Evolutionary conservation across 108 stramenopile species (phyloP), one percentile per base, ranked within the genome.

Genomic region (Cyclostephanos tholiformis): DNA sequence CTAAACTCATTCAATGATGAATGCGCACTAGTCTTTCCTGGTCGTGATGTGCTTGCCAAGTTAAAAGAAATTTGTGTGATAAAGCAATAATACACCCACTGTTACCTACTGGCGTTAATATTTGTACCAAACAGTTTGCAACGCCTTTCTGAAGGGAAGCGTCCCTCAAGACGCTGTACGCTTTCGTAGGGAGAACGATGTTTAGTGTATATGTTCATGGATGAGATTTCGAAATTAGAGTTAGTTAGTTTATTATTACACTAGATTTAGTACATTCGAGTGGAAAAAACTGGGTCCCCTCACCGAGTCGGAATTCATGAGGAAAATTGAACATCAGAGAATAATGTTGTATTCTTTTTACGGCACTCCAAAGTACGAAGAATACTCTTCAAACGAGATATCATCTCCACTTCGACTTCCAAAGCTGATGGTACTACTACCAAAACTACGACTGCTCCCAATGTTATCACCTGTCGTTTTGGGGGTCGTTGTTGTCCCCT

Each of bases 311-410:
- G n/a, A n/a, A n/a, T n/a, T n/a, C n/a, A 36, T 36, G 6, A 41
- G 12, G 41, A 12, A 9, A 9, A 41, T 41, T 41, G 11, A 41
- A 41, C 41, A 9, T 0, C 44, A 17, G 16, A 46, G 44, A 46
- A 12, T 16, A 46, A 46, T 46, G 16, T 46, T 46, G 14, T 46
- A 13, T 46, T 1, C 16, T 46, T 14, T 16, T 23, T 60, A 60
- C 0, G 59, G 59, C 19, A 32, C 30, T 13, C 38, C 35, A 17
- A 60, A 60, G n/a, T 60, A 60, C 6, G 59, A 60, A 29, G 59
- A 60, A 60, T 60, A 60, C 16, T 60, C 59, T 17, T 60, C 59
- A 32, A 35, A 60, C 16, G 59, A 10, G 35, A 60, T 38, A 17
- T 60, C 59, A 0, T 60, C 59, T 60, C 16, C 59, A 6, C 4